Evolutionary conservation across 306 rosid genomes (phyloP), one percentile per base, ranked within the genome.

Genomic region (Psophocarpus tetragonolobus): DNA sequence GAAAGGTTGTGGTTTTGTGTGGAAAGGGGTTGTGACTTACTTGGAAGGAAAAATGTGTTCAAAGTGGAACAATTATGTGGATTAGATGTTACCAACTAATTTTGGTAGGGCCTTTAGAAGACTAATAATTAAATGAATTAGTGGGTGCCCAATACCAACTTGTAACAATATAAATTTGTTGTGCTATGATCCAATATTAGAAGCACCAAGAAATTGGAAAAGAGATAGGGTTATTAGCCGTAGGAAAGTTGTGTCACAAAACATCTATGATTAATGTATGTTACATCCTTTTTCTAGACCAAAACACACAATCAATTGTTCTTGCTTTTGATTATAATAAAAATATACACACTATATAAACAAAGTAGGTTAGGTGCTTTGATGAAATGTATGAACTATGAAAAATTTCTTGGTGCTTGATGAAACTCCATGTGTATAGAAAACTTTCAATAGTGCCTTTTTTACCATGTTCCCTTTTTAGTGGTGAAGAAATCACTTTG

Each of bases 321-420:
- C 71, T 66, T 67, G 67, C 61, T 68, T 77, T 68, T 83, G 83
- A 78, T 80, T 75, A 82, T 81, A 83, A 51, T 51, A 51, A 8
- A 77, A 72, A 41, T 85, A 82, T 85, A 88, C 87, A 84, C 74
- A 83, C 75, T 79, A 75, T 87, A 85, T 80, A 13, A 35, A 82
- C 83, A 61, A n/a, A n/a, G n/a, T n/a, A n/a, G n/a, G n/a, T n/a
- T n/a, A n/a, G n/a, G n/a, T n/a, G n/a, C n/a, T n/a, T n/a, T n/a
- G n/a, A n/a, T n/a, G n/a, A n/a, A n/a, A n/a, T n/a, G n/a, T n/a
- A n/a, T n/a, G n/a, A n/a, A n/a, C n/a, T n/a, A n/a, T n/a, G n/a
- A n/a, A n/a, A n/a, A n/a, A n/a, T n/a, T n/a, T n/a, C n/a, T n/a
- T n/a, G n/a, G n/a, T n/a, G n/a, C n/a, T n/a, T n/a, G n/a, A n/a